Evolutionary conservation across 2,329 filamentous ascomycete genomes (phyloP), one percentile per base, ranked within the genome.

Genomic region (Sphaerulina musiva): DNA sequence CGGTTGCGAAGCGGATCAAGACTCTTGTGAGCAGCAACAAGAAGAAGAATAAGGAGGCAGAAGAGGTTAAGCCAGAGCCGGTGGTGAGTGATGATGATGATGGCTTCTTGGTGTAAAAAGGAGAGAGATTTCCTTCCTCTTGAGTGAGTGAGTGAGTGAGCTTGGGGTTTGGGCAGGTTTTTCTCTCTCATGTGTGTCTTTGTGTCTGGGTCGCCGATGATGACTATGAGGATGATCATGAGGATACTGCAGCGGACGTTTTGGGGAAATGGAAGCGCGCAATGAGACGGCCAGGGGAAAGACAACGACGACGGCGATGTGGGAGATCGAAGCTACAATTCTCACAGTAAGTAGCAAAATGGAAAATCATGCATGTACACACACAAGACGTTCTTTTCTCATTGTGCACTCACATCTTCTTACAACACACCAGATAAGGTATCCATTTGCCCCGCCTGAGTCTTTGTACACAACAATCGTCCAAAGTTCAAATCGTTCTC

Each of bases 21-120:
- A 50, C 48, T 5, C 39, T 39, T 17, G 40, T 29, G 14, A 44
- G 48, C 17, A 42, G 9, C 6, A 26, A 7, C 14, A 51, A 51
- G 42, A 39, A 45, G 31, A 38, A 20, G 12, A 20, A 11, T 29
- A 51, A 44, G 31, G 36, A 44, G 31, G 12, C 6, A 26, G 40
- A 14, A 5, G 31, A 29, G 9, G 45, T 49, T 11, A 54, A 48
- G 45, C 29, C 26, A 6, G 45, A 54, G 45, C 51, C 51, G 10
- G 40, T 39, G 34, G 42, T 29, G 7, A 41, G 42, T 11, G 38
- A 53, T 10, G 42, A 44, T 20, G 45, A 48, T 32, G 44, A 14
- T 7, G 36, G 39, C 10, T 31, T n/a, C n/a, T 32, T 46, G 50
- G 17, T 10, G 5, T 44, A 2, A 20, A 20, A 17, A n/a, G 3